phyloP scores from a whole-genome alignment of 306 rosid genomes.

The Cucurbita moschata region DNA sequence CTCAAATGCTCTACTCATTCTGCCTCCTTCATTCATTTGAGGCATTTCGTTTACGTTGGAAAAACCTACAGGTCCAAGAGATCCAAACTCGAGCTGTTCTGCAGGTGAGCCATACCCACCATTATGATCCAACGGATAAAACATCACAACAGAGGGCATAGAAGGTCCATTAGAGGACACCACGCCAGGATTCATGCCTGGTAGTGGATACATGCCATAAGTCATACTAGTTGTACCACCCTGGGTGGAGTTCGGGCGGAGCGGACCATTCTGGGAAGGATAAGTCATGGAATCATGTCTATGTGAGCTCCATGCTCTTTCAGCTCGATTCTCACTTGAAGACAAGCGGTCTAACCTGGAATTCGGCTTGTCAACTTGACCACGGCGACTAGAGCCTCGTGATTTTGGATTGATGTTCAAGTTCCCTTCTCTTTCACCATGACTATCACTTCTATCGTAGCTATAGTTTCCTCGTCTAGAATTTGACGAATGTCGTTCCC shows the following conservation, averaged over 20 bases:
- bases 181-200: slow-evolving; percentile 55
- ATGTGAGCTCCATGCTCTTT: slow-evolving; percentile 68
- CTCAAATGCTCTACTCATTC: slow-evolving; percentile 44
- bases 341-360: slow-evolving; percentile 53
- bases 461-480: slow-evolving; percentile 61
- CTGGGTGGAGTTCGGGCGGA: slow-evolving; percentile 41
- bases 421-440: slow-evolving; percentile 74
- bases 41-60: slow-evolving; percentile 42
- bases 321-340: slow-evolving; percentile 53
- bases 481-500: slow-evolving; percentile 61
- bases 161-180: slow-evolving; percentile 63
- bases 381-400: slow-evolving; percentile 57
- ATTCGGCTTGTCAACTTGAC: slow-evolving; percentile 51
- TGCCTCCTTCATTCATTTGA: slow-evolving; percentile 47
- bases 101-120: slow-evolving; percentile 35
- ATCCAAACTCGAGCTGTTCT: slow-evolving; percentile 84
- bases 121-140: slow-evolving; percentile 70
- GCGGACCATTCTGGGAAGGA: slow-evolving; percentile 70
- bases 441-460: slow-evolving; percentile 68
- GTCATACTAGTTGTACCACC: slow-evolving; percentile 49
- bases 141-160: slow-evolving; percentile 71
- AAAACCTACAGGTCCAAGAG: slow-evolving; percentile 74
- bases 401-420: slow-evolving; percentile 67
- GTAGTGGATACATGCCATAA: slow-evolving; percentile 60
- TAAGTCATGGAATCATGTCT: slow-evolving; percentile 44